Conservation (phyloP, 2,329 filamentous ascomycete genomes). For the Pyricularia sp. region DNA sequence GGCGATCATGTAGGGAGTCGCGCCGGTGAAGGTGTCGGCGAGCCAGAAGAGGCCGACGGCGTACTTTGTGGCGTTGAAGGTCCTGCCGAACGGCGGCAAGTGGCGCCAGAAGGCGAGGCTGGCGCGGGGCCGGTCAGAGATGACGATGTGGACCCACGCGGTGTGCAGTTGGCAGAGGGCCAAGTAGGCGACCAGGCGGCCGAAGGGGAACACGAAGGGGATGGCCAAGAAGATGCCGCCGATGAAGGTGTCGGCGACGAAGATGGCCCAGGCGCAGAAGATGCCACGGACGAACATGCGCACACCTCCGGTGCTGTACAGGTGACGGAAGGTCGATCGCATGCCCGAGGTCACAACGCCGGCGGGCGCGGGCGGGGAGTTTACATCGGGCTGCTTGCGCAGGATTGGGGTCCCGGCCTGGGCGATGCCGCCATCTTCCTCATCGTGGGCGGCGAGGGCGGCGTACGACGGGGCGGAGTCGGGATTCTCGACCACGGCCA, state of each 20-base stretch:
- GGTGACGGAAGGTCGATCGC: constrained; percentile 39
- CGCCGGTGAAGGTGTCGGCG: constrained; percentile 38
- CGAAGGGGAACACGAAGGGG: constrained; percentile 24
- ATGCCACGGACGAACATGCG: constrained; percentile 63
- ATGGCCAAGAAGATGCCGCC: constrained; percentile 25
- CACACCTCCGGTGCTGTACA: constrained; percentile 55
- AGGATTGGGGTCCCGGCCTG: constrained; percentile 17
- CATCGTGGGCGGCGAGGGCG: constrained; percentile 27
- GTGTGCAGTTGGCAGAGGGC: constrained; percentile 60
- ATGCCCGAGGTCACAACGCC: constrained; percentile 36
- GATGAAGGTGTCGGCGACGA: constrained; percentile 22
- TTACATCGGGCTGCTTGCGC: constrained; percentile 18
- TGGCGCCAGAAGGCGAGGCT: constrained; percentile 55
- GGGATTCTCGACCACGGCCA: constrained; percentile 51
- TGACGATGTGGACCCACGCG: constrained; percentile 79
- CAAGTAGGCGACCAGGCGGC: constrained; percentile 45
- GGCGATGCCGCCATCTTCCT: constrained; percentile 23
- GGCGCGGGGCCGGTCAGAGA: constrained; percentile 54
- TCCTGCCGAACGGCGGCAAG: constrained; percentile 53
- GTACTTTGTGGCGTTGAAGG: constrained; percentile 58
- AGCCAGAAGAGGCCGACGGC: constrained; percentile 57
- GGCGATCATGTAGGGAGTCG: constrained; percentile 37
- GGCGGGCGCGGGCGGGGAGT: constrained; percentile 19
- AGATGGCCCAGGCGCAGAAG: constrained; percentile 33
- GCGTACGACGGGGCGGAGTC: constrained; percentile 42